phyloP scores from a whole-genome alignment of 345 rosid genomes.

The Euphorbia lathyris region DNA sequence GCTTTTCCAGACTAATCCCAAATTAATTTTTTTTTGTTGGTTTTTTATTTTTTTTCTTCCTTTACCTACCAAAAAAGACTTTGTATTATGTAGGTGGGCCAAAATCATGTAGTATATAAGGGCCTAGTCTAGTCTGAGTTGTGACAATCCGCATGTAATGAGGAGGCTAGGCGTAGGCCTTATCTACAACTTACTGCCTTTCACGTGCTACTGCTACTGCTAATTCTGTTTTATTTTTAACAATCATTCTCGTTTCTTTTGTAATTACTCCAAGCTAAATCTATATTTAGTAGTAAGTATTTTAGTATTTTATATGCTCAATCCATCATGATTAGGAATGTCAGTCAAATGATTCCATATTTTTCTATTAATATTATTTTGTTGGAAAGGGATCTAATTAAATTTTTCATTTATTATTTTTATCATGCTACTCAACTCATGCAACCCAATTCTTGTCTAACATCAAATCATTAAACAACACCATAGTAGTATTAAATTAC shows the following conservation, averaged over 20 bases:
- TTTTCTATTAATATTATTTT: not conserved
- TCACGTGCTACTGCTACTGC: conserved; percentile 28
- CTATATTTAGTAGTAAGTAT: too few relatives aligned
- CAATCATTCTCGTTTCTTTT: too few relatives aligned
- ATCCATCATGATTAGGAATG: conserved; percentile 4
- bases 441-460: not conserved
- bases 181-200: conserved; percentile 21
- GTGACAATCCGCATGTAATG: not conserved
- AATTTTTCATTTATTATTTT: not conserved
- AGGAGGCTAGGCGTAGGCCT: conserved; percentile 19
- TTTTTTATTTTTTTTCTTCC: too few relatives aligned
- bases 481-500: too few relatives aligned
- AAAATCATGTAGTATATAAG: too few relatives aligned
- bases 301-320: too few relatives aligned
- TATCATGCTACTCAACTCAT: not conserved
- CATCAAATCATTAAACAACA: not conserved
- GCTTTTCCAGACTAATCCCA: too few relatives aligned
- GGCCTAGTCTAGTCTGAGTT: not conserved
- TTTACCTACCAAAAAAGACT: too few relatives aligned
- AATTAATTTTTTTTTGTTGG: too few relatives aligned
- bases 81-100: too few relatives aligned
- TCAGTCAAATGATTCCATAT: not conserved
- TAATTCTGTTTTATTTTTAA: too few relatives aligned
- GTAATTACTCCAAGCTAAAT: too few relatives aligned
- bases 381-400: not conserved